A percentile compares a stretch with the other conserved stretches of the same genome.
Evolutionary conservation across 257 asterid species (phyloP).

Genomic region (Nicotiana obtusifolia): DNA sequence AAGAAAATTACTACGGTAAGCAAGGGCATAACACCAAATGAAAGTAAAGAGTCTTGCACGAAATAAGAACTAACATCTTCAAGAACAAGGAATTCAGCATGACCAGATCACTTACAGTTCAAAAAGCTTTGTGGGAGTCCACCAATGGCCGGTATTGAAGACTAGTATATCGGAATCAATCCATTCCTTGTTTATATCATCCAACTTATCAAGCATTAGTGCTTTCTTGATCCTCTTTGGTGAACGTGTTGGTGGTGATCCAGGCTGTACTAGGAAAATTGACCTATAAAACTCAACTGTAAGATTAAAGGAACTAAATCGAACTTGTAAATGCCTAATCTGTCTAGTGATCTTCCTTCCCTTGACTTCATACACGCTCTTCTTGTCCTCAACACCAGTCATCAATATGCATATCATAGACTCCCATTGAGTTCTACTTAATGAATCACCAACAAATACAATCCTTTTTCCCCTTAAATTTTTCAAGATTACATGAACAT

Average conservation of each 20-base stretch:
- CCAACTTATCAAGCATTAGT: slow-evolving; percentile 62
- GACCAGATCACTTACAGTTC: slow-evolving; percentile 53
- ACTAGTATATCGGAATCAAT: slow-evolving; percentile 70
- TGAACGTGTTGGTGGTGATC: slow-evolving; percentile 51
- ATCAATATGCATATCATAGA: slow-evolving; percentile 87
- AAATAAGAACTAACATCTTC: neutral
- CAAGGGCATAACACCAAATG: neutral
- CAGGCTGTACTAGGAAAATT: slow-evolving; percentile 76
- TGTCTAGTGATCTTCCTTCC: slow-evolving; percentile 75
- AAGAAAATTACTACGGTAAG: neutral
- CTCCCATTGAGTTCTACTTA: slow-evolving; percentile 95
- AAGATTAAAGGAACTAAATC: slow-evolving; percentile 44
- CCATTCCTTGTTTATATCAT: slow-evolving; percentile 73
- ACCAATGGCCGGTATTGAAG: slow-evolving; percentile 95
- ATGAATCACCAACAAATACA: slow-evolving; percentile 89
- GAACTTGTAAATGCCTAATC: slow-evolving; percentile 62
- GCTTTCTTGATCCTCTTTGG: slow-evolving; percentile 78
- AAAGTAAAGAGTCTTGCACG: neutral
- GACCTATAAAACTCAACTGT: slow-evolving; percentile 84
- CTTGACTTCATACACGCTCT: slow-evolving; percentile 69
- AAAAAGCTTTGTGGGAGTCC: slow-evolving; percentile 76
- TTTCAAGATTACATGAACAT: slow-evolving; percentile 49
- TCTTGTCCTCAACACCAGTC: slow-evolving; percentile 69
- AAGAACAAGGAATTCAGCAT: neutral
- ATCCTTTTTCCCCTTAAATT: slow-evolving; percentile 73